A percentile compares a stretch with the other conserved stretches of the same genome.
These are phyloP conservation scores for Canariomyces notabilis DNA, from an alignment of 2,329 filamentous ascomycete genomes.

Conservation along the genomic window DNA sequence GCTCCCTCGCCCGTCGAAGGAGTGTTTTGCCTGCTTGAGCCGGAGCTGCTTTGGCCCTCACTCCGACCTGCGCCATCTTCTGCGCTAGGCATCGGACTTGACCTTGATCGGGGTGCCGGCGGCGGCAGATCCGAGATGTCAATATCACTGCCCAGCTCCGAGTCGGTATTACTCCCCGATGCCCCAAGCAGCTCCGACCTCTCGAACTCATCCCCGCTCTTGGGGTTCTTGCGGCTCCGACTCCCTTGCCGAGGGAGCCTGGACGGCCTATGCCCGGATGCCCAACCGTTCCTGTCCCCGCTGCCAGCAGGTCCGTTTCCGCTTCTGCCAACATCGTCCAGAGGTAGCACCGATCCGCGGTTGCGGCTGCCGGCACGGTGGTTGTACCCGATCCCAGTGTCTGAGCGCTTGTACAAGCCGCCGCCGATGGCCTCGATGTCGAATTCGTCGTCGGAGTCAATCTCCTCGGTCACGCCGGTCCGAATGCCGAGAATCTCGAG, in stretches of 20 bases:
- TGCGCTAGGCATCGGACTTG: conserved; percentile 32
- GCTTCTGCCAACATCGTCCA: conserved; percentile 45
- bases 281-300: conserved; percentile 41
- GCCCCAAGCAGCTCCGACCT: conserved; percentile 52
- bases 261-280: conserved; percentile 50
- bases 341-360: conserved; percentile 54
- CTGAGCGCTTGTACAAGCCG: conserved; percentile 75
- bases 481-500: conserved; percentile 94
- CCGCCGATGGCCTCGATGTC: conserved; percentile 79
- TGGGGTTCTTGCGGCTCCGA: conserved; percentile 49
- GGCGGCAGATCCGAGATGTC: conserved; percentile 63
- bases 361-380: conserved; percentile 56
- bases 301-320: conserved; percentile 12
- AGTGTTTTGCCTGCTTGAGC: conserved; percentile 19
- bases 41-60: too few relatives aligned
- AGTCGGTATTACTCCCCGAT: conserved; percentile 45
- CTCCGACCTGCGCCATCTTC: conserved; percentile 16
- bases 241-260: conserved; percentile 42
- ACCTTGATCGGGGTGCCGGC: conserved; percentile 43
- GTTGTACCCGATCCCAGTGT: conserved; percentile 70
- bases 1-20: conserved; percentile 21
- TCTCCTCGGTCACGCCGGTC: conserved; percentile 92
- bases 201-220: conserved; percentile 45
- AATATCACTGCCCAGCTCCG: conserved; percentile 59
- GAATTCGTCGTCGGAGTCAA: conserved; percentile 97